Evolutionary conservation across 2,329 filamentous ascomycete species (phyloP), one percentile per base, ranked within the genome.

Genomic region (Neoscytalidium dimidiatum): DNA sequence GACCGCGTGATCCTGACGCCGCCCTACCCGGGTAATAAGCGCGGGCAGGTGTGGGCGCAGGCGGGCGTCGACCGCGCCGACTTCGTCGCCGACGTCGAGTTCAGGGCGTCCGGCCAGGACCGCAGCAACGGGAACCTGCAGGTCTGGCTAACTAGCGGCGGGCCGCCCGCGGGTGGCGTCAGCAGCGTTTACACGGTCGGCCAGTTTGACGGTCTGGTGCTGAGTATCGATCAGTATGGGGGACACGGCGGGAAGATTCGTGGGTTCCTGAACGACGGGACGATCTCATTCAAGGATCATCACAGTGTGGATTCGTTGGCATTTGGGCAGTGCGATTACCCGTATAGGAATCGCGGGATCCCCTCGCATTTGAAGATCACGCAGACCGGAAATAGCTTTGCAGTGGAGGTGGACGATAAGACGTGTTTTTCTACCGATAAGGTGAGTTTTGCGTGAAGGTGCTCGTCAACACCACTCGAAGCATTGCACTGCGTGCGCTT

Each of bases 1-100:
- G 94, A 98, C 83, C 92, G 94, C 76, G 75, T 98, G 66, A 91
- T 99, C 75, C 86, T 99, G 65, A 99, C 95, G 1, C 94, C 95
- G 11, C 89, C 93, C 14, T 89, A 88, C 56, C 92, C 93, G 5
- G 95, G 95, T 64, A 93, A 93, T 79, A 89, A 91, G 73, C 88
- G 93, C 75, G 92, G 92, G 67, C 90, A 91, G 57, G 76, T 95
- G 70, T 99, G 95, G 94, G 84, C 90, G 33, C 87, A 93, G 68
- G 82, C 82, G 66, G 73, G 84, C 1, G 65, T 78, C 35, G 82
- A 91, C 56, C 82, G 89, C 66, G 79, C 83, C n/a, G 85, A 89
- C 76, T 99, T 93, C 93, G 85, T 87, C 8, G 88, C 89, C 58
- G 92, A 96, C 73, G 84, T 98, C 70, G 90, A 95, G 74, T 97